Conservation (phyloP, 176 grass and related monocot genomes). For the Otatea glauca region DNA sequence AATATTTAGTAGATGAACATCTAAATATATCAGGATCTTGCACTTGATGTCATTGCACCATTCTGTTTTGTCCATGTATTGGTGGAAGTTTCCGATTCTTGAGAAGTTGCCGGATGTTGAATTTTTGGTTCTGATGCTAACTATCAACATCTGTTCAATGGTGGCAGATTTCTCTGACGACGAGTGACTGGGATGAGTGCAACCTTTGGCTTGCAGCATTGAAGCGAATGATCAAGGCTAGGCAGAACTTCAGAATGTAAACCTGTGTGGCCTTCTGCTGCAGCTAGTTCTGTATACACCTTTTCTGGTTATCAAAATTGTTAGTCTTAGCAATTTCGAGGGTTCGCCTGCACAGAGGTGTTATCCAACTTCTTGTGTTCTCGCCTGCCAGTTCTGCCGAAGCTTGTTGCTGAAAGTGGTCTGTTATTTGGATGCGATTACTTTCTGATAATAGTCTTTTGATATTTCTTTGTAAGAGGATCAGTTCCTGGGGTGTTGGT, state of each 20-base stretch:
- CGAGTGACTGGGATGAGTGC: constrained; percentile 98
- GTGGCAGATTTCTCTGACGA: constrained; percentile 75
- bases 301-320: constrained; percentile 43
- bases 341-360: constrained; percentile 42
- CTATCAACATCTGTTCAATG: constrained; percentile 18
- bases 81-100: neutral
- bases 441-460: constrained; percentile 46
- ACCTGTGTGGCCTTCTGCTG: constrained; percentile 35
- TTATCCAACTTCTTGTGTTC: constrained; percentile 1
- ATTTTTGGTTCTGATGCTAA: neutral
- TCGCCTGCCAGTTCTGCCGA: constrained; percentile 18
- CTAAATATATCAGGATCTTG: neutral
- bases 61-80: neutral
- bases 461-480: constrained; percentile 34
- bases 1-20: neutral
- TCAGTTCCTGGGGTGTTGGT: constrained; percentile 40
- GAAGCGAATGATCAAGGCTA: constrained; percentile 93
- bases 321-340: constrained; percentile 43
- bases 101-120: neutral
- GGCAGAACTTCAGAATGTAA: constrained; percentile 76
- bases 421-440: constrained; percentile 32
- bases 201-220: constrained; percentile 92
- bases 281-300: constrained; percentile 60
- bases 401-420: constrained; percentile 46
- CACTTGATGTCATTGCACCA: neutral